Evolutionary conservation across 768 basidiomycete genomes (phyloP), one percentile per base, ranked within the genome.

Genomic region (Suillus sp.): DNA sequence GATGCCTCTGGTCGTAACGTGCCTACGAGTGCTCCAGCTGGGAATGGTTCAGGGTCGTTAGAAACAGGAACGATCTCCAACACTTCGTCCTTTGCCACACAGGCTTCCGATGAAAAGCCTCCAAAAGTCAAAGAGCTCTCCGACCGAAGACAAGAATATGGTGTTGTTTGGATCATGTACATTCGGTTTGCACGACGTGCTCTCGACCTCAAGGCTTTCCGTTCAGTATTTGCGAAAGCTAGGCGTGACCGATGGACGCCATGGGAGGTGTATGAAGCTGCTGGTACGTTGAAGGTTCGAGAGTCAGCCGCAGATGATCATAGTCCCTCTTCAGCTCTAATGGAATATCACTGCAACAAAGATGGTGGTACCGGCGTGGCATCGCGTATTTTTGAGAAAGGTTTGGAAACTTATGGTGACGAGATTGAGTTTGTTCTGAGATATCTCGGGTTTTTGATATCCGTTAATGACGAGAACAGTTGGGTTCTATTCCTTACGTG

Each of bases 381-480:
- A 0, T 91, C 88, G 51, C 84, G 95, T 51, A 96, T 99, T 64
- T 99, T 96, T 72, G 96, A 98, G 75, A 90, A 92, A 67, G 97
- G 95, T 32, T 77, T 97, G 71, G 93, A 96, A 71, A 77, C 81
- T 16, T 97, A 92, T 72, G 85, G 86, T 3, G 87, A 91, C 25
- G 91, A 96, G 65, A 84, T 89, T 45, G 91, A 95, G 57, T 98
- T 87, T 68, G 92, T 96, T 10, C 78, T 93, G 64, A 86, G 91
- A 60, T 97, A 97, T 77, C 87, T 99, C 32, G 88, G 90, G 8
- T 99, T 96, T 83, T 79, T 99, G 69, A 91, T 99, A 68, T 91
- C 90, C 32, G 85, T 97, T 78, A 98, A 98, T 69, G 96, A 99
- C 74, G 91, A 95, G 67, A 93, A 89, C 71, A 99, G 96, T 97